Evolutionary conservation across 2,329 filamentous ascomycete genomes (phyloP), one percentile per base, ranked within the genome.

Genomic region (Aureobasidium leucospermi): DNA sequence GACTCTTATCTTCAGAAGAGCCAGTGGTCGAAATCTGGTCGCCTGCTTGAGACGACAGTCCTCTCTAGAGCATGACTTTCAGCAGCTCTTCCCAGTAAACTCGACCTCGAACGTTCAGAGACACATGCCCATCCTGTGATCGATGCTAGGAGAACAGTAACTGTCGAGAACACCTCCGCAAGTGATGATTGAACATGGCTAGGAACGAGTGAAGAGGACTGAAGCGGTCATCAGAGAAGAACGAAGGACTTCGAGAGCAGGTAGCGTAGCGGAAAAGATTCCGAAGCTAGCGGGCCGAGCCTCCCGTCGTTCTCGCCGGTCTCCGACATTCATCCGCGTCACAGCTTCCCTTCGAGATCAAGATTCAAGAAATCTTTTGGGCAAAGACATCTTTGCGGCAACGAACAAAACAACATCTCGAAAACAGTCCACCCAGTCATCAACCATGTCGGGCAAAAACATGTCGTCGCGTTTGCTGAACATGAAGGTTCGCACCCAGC

Each of bases 401-500:
- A 32, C 11, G 1, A 8, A n/a, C 15, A 34, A 19, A 16, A 3
- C 11, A 9, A 8, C 8, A 48, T 10, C 10, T 19, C 5, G 8
- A 16, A 45, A 6, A 45, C 41, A 43, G 4, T n/a, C 49, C 15
- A 11, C 16, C 4, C 36, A 7, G 4, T 36, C n/a, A 36, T 2
- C 1, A 39, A 56, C 29, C 36, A 58, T 58, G 55, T 19, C 55
- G n/a, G 43, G 39, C 55, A 59, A 59, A 23, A 60, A 47, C 34
- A 61, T 61, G 59, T 61, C 59, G 34, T 61, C 59, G 19, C 51
- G 59, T 15, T 10, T 61, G 42, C 45, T 58, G 28, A 51, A 48
- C 36, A 61, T 61, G 59, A 61, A 61, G 53, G 59, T 61, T 9
- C n/a, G 38, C 6, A 16, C n/a, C n/a, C n/a, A n/a, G n/a, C n/a